Evolutionary conservation across 75 land plant species (phyloP).

Genomic region (Sequoia sempervirens): DNA sequence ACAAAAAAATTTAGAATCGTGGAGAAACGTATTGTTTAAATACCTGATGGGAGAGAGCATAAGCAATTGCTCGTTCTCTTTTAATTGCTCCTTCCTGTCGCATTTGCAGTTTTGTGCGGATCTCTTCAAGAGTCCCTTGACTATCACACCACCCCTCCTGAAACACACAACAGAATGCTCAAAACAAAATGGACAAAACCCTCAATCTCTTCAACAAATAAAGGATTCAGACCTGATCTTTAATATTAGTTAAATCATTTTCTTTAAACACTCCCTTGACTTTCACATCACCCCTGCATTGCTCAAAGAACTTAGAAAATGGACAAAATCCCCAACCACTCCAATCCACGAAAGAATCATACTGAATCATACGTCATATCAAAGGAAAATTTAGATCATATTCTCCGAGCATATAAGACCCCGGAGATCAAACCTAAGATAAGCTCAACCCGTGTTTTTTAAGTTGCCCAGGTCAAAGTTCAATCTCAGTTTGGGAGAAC

Average conservation of each 20-base stretch:
- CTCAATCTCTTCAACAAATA: not conserved
- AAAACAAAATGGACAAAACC: not conserved
- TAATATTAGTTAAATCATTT: not conserved
- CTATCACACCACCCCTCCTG: slow-evolving; percentile 88
- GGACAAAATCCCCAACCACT: not conserved
- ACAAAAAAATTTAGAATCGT: not conserved
- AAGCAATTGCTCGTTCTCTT: slow-evolving; percentile 74
- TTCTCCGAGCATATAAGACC: not conserved
- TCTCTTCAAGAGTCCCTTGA: slow-evolving; percentile 50
- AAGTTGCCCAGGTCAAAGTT: not conserved
- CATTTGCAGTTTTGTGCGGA: slow-evolving; percentile 63
- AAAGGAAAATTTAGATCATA: not conserved
- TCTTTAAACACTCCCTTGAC: slow-evolving; percentile 28
- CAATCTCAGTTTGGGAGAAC: not conserved
- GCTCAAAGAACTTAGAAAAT: not conserved
- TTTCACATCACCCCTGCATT: slow-evolving; percentile 66
- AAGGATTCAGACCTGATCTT: not conserved
- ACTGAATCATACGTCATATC: not conserved
- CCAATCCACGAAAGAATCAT: not conserved
- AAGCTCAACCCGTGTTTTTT: not conserved
- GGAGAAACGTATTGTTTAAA: not conserved
- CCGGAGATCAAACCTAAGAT: not conserved
- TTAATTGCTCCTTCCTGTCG: slow-evolving; percentile 78
- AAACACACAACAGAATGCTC: not conserved
- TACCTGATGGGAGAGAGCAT: slow-evolving; percentile 74